A percentile compares a stretch with the other conserved stretches of the same genome.
Conservation (phyloP, 768 basidiomycete genomes). For the Trametes cinnabarina region DNA sequence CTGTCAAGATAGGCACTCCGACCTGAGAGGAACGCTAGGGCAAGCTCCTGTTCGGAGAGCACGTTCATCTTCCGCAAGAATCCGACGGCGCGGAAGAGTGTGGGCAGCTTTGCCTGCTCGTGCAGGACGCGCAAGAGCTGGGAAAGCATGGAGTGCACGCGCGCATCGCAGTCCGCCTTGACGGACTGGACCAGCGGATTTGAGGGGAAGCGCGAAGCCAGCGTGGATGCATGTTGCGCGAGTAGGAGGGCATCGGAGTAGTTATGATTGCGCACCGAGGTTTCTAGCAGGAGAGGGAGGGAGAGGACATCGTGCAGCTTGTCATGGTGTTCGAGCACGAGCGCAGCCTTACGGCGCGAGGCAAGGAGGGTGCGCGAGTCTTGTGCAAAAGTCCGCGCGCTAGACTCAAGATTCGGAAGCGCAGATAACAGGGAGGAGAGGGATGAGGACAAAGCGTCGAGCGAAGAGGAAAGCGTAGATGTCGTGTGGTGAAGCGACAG, state of each 20-base stretch:
- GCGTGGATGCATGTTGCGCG: slow-evolving; percentile 59
- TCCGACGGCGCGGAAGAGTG: slow-evolving; percentile 84
- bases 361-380: slow-evolving; percentile 72
- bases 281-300: slow-evolving; percentile 86
- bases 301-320: slow-evolving; percentile 91
- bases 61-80: slow-evolving; percentile 84
- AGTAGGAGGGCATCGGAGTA: slow-evolving; percentile 91
- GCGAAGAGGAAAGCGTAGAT: slow-evolving; percentile 65
- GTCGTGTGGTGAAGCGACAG: slow-evolving; percentile 84
- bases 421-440: slow-evolving; percentile 67
- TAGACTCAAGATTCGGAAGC: slow-evolving; percentile 75
- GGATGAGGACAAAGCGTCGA: slow-evolving; percentile 72
- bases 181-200: slow-evolving; percentile 58
- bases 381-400: slow-evolving; percentile 67
- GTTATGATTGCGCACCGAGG: slow-evolving; percentile 89
- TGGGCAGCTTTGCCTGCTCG: slow-evolving; percentile 85
- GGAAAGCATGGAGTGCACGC: slow-evolving; percentile 61
- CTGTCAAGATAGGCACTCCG: slow-evolving; percentile 61
- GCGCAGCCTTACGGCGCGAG: slow-evolving; percentile 70
- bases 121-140: slow-evolving; percentile 77
- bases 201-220: slow-evolving; percentile 41
- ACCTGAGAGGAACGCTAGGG: slow-evolving; percentile 78
- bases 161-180: slow-evolving; percentile 65
- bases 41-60: slow-evolving; percentile 71
- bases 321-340: slow-evolving; percentile 93